Percentiles rank a stretch among this genome's conserved stretches.
These are phyloP conservation scores for Spongospora subterranea DNA, from an alignment of 208 protist genomes.

Conservation along the genomic window DNA sequence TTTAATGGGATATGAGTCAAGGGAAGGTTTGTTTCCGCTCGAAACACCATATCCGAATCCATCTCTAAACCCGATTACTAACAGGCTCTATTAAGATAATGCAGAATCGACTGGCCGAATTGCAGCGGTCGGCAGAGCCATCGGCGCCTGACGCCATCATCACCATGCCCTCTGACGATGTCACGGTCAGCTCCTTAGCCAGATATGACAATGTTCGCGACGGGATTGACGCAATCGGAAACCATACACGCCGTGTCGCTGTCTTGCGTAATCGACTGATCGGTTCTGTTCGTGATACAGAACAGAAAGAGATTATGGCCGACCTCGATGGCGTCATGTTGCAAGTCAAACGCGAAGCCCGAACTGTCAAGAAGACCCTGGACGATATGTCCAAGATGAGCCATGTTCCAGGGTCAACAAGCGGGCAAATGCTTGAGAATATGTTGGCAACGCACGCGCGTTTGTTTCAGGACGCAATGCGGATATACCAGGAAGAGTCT, in stretches of 20 bases:
- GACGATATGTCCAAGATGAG: background rate
- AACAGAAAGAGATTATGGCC: slow-evolving; percentile 22
- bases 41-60: too few species aligned
- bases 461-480: background rate
- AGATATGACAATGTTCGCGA: background rate
- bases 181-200: background rate
- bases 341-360: background rate
- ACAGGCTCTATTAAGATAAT: too few species aligned
- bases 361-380: slow-evolving; percentile 19
- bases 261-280: background rate
- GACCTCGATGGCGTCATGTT: slow-evolving; percentile 42
- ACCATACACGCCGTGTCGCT: background rate
- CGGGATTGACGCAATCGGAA: slow-evolving; percentile 41
- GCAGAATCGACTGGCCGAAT: too few species aligned
- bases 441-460: background rate
- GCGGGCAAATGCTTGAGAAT: slow-evolving; percentile 9
- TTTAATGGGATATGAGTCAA: too few species aligned
- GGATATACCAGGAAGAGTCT: background rate
- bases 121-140: too few species aligned
- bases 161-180: too few species aligned
- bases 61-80: too few species aligned
- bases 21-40: too few species aligned
- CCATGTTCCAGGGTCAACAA: background rate
- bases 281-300: background rate
- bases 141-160: too few species aligned